Evolutionary conservation across 2,329 filamentous ascomycete species (phyloP).

Genomic region (Phaeophleospora eucalypticola): DNA sequence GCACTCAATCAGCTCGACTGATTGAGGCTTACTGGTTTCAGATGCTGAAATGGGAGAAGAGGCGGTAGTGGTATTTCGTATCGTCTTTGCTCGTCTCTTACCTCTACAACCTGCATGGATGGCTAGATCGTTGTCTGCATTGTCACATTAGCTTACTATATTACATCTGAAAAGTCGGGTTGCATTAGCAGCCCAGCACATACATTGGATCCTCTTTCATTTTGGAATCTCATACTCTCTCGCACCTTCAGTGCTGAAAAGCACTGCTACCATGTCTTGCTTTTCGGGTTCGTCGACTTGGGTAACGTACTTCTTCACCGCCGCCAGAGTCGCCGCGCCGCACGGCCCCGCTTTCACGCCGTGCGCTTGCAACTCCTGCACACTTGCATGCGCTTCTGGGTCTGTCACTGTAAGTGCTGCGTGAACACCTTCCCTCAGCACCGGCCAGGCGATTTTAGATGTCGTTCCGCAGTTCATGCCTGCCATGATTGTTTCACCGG

Average conservation of each 20-base stretch:
- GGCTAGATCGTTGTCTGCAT: too few relatives aligned
- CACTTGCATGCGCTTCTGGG: slow-evolving; percentile 57
- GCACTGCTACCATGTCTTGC: slow-evolving; percentile 55
- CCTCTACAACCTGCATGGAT: too few relatives aligned
- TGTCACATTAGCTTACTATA: background rate
- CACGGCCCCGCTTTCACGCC: slow-evolving; percentile 58
- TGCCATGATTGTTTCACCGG: slow-evolving; percentile 65
- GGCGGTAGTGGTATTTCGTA: background rate
- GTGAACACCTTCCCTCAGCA: slow-evolving; percentile 57
- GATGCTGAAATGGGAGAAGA: background rate
- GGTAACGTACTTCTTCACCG: slow-evolving; percentile 47
- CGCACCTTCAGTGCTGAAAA: slow-evolving; percentile 63
- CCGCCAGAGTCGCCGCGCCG: slow-evolving; percentile 57
- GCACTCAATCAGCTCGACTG: too few relatives aligned
- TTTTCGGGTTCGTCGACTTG: slow-evolving; percentile 38
- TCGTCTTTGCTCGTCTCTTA: too few relatives aligned
- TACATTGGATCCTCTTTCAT: too few relatives aligned
- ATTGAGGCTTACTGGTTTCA: too few relatives aligned
- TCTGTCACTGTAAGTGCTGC: slow-evolving; percentile 59
- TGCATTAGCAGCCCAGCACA: too few relatives aligned
- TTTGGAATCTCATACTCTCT: slow-evolving; percentile 47
- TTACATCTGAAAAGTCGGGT: background rate
- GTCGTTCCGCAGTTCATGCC: slow-evolving; percentile 70
- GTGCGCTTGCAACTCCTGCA: slow-evolving; percentile 48
- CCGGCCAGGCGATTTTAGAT: slow-evolving; percentile 61